These are phyloP conservation scores for Aureobasidium melanogenum DNA, from an alignment of 2,329 filamentous ascomycete species.

Conservation along the genomic window DNA sequence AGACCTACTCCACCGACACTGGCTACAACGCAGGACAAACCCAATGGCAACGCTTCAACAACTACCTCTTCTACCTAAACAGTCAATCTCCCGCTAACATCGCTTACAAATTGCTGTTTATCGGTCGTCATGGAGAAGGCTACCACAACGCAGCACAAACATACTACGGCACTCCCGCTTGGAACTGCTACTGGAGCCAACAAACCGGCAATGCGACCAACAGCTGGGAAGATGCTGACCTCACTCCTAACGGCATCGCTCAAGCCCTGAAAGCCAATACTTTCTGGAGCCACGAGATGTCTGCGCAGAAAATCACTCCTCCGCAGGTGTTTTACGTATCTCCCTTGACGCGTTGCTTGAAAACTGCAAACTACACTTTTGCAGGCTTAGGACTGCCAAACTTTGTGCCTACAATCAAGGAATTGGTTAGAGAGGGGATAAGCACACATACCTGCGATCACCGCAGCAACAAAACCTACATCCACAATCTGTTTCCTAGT, in stretches of 20 bases:
- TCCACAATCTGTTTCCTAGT: conserved; percentile 43
- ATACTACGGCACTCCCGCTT: conserved; percentile 59
- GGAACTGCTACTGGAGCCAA: conserved; percentile 60
- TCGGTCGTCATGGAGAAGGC: conserved; percentile 63
- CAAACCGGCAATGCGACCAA: conserved; percentile 55
- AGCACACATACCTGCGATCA: conserved; percentile 60
- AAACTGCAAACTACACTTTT: conserved; percentile 57
- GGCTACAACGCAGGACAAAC: conserved; percentile 39
- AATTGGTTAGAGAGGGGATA: conserved; percentile 57
- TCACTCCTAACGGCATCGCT: conserved; percentile 48
- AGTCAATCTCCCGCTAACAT: conserved; percentile 36
- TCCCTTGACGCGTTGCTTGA: conserved; percentile 54
- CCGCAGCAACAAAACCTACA: conserved; percentile 47
- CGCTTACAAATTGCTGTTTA: conserved; percentile 60
- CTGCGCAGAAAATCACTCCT: conserved; percentile 47
- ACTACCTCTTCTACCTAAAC: conserved; percentile 52
- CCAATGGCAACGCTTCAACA: conserved; percentile 57
- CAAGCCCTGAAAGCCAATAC: conserved; percentile 51
- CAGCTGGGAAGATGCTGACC: conserved; percentile 54
- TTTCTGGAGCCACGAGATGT: conserved; percentile 51
- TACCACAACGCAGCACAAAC: conserved; percentile 56
- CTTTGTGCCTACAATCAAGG: conserved; percentile 55
- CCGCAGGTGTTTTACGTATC: conserved; percentile 57
- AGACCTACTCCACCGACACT: conserved; percentile 50
- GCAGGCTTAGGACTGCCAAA: conserved; percentile 42